Evolutionary conservation across 2,329 filamentous ascomycete species (phyloP).

Genomic region (Claviceps purpurea): DNA sequence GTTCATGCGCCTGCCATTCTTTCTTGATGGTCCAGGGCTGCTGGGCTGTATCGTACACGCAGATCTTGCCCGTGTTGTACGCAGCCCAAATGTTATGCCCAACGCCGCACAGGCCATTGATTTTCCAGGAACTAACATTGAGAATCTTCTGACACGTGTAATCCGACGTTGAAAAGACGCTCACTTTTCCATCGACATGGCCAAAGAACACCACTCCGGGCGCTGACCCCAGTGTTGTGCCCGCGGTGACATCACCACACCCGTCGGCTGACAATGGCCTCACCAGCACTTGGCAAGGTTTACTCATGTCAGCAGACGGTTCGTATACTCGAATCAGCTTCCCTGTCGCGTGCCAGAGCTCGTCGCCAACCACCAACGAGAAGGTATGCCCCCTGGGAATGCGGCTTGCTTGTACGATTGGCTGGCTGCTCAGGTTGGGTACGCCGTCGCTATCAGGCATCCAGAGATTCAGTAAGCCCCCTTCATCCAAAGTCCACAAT

Average conservation of each 20-base stretch:
- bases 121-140: slow-evolving; percentile 87
- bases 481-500: slow-evolving; percentile 88
- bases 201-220: slow-evolving; percentile 78
- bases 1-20: slow-evolving; percentile 86
- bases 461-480: slow-evolving; percentile 80
- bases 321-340: slow-evolving; percentile 79
- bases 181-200: slow-evolving; percentile 86
- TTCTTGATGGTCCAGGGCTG: slow-evolving; percentile 87
- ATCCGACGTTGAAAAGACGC: slow-evolving; percentile 71
- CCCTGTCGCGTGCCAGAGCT: slow-evolving; percentile 77
- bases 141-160: slow-evolving; percentile 68
- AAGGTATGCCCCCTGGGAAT: slow-evolving; percentile 73
- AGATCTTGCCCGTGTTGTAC: slow-evolving; percentile 87
- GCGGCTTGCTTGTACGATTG: slow-evolving; percentile 56
- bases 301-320: slow-evolving; percentile 53
- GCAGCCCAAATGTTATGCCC: slow-evolving; percentile 82
- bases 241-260: slow-evolving; percentile 78
- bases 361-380: slow-evolving; percentile 72
- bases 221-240: slow-evolving; percentile 59
- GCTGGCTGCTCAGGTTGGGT: slow-evolving; percentile 61
- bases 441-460: slow-evolving; percentile 56
- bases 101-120: slow-evolving; percentile 72
- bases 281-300: slow-evolving; percentile 62
- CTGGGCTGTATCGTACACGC: slow-evolving; percentile 73
- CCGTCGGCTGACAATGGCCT: slow-evolving; percentile 57